A percentile compares a stretch with the other conserved stretches of the same genome.
phyloP scores from a whole-genome alignment of 495 filamentous ascomycete species.

The Cladorrhinum samala region DNA sequence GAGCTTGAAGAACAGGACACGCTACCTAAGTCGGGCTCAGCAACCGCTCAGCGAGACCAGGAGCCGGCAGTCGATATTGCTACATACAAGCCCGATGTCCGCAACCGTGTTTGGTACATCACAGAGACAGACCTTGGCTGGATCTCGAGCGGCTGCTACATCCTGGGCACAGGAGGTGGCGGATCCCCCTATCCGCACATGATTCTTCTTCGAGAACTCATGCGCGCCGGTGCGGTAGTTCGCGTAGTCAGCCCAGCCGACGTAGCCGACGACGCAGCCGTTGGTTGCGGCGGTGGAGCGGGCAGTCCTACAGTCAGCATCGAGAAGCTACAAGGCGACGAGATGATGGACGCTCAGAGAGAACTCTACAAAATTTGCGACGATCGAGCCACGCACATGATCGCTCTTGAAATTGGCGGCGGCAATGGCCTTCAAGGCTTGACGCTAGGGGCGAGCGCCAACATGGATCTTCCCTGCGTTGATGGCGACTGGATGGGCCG shows the following conservation, averaged over 20 bases:
- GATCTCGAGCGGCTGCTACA: constrained; percentile 53
- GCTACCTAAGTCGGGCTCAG: constrained; percentile 9
- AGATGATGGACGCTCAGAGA: constrained; percentile 43
- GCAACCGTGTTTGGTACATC: constrained; percentile 49
- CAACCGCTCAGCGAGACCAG: neutral
- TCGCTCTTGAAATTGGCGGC: constrained; percentile 50
- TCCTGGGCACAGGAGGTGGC: constrained; percentile 58
- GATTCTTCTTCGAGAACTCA: constrained; percentile 39
- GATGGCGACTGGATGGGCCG: constrained; percentile 55
- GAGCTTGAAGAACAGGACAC: constrained; percentile 21
- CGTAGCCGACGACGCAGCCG: constrained; percentile 36
- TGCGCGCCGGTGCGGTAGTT: constrained; percentile 41
- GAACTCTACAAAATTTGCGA: constrained; percentile 38
- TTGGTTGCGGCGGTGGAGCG: constrained; percentile 42
- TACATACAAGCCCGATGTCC: constrained; percentile 45
- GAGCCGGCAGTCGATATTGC: constrained; percentile 34
- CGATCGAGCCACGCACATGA: constrained; percentile 32
- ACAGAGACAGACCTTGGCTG: constrained; percentile 50
- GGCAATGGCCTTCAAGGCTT: constrained; percentile 50
- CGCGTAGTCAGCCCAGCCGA: constrained; percentile 41
- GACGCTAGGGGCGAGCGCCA: constrained; percentile 42
- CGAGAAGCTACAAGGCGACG: constrained; percentile 47
- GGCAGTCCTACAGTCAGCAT: constrained; percentile 47
- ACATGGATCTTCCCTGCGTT: constrained; percentile 45
- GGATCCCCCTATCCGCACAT: constrained; percentile 43